Conservation (phyloP, 176 grass and related monocot species). For the Rhynchospora tenuis region DNA sequence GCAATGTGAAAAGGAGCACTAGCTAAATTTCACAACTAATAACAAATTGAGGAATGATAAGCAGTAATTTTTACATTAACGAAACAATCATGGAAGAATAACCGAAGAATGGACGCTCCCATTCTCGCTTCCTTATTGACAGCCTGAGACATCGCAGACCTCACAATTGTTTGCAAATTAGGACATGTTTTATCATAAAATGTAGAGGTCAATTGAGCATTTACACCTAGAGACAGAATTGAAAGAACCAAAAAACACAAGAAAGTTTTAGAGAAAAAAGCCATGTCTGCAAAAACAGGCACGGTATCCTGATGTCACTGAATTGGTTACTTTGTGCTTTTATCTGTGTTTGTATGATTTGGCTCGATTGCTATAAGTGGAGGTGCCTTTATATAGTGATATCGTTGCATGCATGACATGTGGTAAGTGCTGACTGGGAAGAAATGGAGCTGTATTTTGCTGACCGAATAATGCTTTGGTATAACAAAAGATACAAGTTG, state of each 20-base stretch:
- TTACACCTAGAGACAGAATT: not conserved
- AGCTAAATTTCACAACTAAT: not conserved
- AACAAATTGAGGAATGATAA: not conserved
- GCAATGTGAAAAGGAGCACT: not conserved
- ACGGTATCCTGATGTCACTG: not conserved
- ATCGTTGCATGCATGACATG: not conserved
- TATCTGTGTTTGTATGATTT: not conserved
- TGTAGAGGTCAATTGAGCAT: conserved; percentile 44
- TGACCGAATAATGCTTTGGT: conserved; percentile 4
- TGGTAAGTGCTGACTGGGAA: not conserved
- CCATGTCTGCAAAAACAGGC: conserved; percentile 19
- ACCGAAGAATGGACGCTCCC: conserved; percentile 59
- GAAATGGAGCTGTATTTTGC: conserved; percentile 5
- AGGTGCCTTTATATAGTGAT: conserved; percentile 19
- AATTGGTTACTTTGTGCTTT: not conserved
- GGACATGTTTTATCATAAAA: conserved; percentile 60
- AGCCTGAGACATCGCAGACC: conserved; percentile 45
- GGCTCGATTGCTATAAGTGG: not conserved
- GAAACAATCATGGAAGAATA: conserved; percentile 40
- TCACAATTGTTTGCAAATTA: conserved; percentile 43
- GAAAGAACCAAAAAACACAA: conserved; percentile 21
- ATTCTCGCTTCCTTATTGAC: conserved; percentile 48
- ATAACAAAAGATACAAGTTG: conserved; percentile 12
- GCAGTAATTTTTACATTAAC: conserved; percentile 17
- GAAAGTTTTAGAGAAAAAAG: conserved; percentile 10